phyloP scores from a whole-genome alignment of 2,329 filamentous ascomycete genomes.

The Phaeophleospora eucalypticola region DNA sequence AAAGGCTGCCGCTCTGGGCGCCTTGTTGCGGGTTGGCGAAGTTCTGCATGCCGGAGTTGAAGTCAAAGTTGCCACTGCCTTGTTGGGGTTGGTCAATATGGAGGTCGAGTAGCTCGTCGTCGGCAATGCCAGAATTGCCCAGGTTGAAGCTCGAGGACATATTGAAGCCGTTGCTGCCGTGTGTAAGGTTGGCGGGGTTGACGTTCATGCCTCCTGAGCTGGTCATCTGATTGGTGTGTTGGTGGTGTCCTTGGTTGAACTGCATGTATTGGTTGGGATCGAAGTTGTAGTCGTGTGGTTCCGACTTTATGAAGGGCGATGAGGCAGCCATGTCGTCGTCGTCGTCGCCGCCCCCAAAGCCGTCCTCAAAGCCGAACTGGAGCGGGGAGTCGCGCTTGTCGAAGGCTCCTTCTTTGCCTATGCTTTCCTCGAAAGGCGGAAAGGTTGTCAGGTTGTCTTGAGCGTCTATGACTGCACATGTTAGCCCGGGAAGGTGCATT shows the following conservation, averaged over 20 bases:
- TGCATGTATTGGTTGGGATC: conserved; percentile 40
- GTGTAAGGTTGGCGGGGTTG: conserved; percentile 79
- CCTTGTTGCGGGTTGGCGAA: conserved; percentile 46
- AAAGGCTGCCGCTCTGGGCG: conserved; percentile 68
- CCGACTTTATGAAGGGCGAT: conserved; percentile 61
- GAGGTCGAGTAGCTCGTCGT: conserved; percentile 83
- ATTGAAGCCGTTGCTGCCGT: conserved; percentile 46
- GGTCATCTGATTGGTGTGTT: conserved; percentile 22
- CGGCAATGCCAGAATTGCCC: conserved; percentile 73
- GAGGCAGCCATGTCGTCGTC: conserved; percentile 49
- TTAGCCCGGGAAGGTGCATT: conserved; percentile 12
- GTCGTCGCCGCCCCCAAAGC: conserved; percentile 17
- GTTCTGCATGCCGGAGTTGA: conserved; percentile 49
- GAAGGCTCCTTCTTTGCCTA: conserved; percentile 19
- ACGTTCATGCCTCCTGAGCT: conserved; percentile 52
- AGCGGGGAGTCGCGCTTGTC: conserved; percentile 35
- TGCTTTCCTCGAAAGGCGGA: conserved; percentile 31
- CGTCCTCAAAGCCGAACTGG: conserved; percentile 31
- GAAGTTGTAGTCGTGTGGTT: conserved; percentile 59
- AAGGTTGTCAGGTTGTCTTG: conserved; percentile 30
- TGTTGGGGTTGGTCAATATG: conserved; percentile 36
- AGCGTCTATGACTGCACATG: conserved; percentile 12
- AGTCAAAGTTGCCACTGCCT: conserved; percentile 30
- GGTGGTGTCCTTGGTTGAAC: conserved; percentile 23
- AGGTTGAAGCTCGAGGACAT: conserved; percentile 66